Conservation (phyloP, 192 early-diverging fungal genomes). For the Podila verticillata region DNA sequence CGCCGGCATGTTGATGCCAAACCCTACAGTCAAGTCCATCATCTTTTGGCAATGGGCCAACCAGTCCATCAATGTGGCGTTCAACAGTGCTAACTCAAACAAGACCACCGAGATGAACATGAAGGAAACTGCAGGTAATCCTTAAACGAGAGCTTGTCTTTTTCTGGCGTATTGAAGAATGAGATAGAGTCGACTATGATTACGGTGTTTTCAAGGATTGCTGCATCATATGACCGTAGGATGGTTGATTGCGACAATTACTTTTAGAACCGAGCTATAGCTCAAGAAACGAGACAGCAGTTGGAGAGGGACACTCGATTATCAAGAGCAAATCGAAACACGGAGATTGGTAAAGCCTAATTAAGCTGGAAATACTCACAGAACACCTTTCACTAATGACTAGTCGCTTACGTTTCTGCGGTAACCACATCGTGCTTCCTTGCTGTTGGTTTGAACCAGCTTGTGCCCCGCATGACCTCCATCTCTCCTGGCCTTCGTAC, state of each 20-base stretch:
- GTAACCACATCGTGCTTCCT: conserved; percentile 81
- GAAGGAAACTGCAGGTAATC: conserved; percentile 74
- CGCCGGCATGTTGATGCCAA: conserved; percentile 87
- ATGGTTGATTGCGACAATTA: no score
- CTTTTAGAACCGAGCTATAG: no score
- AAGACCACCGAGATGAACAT: conserved; percentile 80
- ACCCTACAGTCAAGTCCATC: conserved; percentile 70
- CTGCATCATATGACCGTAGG: no score
- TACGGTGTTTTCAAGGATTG: no score
- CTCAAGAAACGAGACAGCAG: no score
- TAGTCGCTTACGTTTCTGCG: conserved; percentile 79
- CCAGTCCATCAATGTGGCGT: conserved; percentile 85
- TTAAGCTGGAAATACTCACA: conserved; percentile 55
- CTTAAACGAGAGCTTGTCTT: neutral
- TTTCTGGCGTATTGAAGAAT: neutral
- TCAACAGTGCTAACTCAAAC: conserved; percentile 88
- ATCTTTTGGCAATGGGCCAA: conserved; percentile 87
- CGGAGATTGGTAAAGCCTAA: no score
- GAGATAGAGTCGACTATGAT: no score
- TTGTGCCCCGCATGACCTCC: conserved; percentile 65
- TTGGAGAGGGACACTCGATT: no score
- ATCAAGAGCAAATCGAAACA: no score
- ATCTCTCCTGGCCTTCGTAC: conserved; percentile 53
- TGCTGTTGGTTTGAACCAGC: conserved; percentile 75
- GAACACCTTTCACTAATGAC: neutral